These are phyloP conservation scores for Penicillium lividum DNA, from an alignment of 495 filamentous ascomycete genomes.

Conservation along the genomic window DNA sequence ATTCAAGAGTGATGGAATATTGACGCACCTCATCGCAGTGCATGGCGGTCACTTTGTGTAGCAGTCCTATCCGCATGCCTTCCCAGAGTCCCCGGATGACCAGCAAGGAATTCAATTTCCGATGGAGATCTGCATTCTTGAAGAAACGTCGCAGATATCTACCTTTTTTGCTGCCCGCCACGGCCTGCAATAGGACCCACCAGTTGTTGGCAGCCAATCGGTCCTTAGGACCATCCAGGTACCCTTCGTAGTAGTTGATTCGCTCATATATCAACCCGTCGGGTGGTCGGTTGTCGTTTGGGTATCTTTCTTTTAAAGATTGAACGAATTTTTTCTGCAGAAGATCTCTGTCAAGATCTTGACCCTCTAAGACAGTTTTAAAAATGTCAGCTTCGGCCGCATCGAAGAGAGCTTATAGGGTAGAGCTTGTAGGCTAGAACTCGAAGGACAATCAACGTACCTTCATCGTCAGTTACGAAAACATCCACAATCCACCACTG, in stretches of 20 bases:
- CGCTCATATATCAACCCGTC: slow-evolving; percentile 19
- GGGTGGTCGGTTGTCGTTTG: slow-evolving; percentile 12
- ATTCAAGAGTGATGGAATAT: neutral
- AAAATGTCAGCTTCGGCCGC: neutral
- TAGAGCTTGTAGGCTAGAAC: neutral
- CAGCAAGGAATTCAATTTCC: slow-evolving; percentile 11
- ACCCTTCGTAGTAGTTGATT: slow-evolving; percentile 17
- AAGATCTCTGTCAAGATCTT: neutral
- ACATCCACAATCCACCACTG: slow-evolving; percentile 21
- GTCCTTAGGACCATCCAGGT: slow-evolving; percentile 6
- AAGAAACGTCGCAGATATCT: slow-evolving; percentile 9
- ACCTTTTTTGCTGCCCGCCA: slow-evolving; percentile 8
- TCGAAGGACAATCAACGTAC: neutral
- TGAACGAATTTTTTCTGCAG: slow-evolving; percentile 3
- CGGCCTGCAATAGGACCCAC: slow-evolving; percentile 7
- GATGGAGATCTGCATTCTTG: slow-evolving; percentile 1
- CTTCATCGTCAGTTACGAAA: slow-evolving; percentile 11
- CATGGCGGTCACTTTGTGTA: slow-evolving; percentile 19
- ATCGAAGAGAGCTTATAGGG: neutral
- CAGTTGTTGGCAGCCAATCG: slow-evolving; percentile 9
- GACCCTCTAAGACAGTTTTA: neutral
- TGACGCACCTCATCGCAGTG: slow-evolving; percentile 17
- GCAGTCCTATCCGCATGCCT: slow-evolving; percentile 16
- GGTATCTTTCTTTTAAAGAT: slow-evolving; percentile 12
- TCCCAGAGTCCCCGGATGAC: slow-evolving; percentile 11